phyloP scores from a whole-genome alignment of 1,284 basidiomycete species.

The Vanrija humicola region DNA sequence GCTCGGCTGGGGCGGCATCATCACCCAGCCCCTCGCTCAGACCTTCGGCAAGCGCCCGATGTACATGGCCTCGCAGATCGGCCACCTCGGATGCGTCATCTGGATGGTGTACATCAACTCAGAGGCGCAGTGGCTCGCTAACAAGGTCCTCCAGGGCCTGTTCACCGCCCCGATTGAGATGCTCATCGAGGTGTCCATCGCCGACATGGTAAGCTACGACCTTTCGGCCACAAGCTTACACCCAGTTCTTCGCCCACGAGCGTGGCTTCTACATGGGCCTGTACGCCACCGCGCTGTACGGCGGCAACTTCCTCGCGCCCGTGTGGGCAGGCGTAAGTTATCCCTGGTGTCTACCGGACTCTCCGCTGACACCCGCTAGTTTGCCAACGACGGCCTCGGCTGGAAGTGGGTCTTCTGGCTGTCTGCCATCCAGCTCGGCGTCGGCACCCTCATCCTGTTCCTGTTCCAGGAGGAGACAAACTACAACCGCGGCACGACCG shows the following conservation, averaged over 20 bases:
- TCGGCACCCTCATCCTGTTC: slow-evolving; percentile 14
- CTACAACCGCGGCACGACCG: slow-evolving; percentile 20
- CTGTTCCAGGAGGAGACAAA: slow-evolving; percentile 25
- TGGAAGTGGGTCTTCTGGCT: slow-evolving; percentile 24
- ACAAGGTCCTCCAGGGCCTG: slow-evolving; percentile 21
- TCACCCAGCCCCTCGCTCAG: slow-evolving; percentile 24
- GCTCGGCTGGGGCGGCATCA: slow-evolving; percentile 26
- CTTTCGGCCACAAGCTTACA: background rate
- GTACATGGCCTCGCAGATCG: slow-evolving; percentile 16
- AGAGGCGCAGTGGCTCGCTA: slow-evolving; percentile 15
- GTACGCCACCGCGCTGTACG: slow-evolving; percentile 16
- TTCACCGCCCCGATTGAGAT: slow-evolving; percentile 22
- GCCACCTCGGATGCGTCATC: slow-evolving; percentile 9
- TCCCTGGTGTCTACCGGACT: too few relatives aligned
- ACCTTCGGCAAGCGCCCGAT: slow-evolving; percentile 24
- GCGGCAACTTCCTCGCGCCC: slow-evolving; percentile 12
- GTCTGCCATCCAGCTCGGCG: slow-evolving; percentile 10
- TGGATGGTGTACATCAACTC: slow-evolving; percentile 19
- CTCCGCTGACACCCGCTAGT: background rate
- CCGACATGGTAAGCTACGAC: slow-evolving; percentile 4
- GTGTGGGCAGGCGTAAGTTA: slow-evolving; percentile 17
- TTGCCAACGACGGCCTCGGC: slow-evolving; percentile 18
- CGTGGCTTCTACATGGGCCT: slow-evolving; percentile 23
- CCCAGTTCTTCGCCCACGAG: slow-evolving; percentile 20
- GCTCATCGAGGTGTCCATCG: slow-evolving; percentile 15